Base-by-base conservation (phyloP, 202 grass and related monocot genomes). In the Hordeum pubiflorum region DNA sequence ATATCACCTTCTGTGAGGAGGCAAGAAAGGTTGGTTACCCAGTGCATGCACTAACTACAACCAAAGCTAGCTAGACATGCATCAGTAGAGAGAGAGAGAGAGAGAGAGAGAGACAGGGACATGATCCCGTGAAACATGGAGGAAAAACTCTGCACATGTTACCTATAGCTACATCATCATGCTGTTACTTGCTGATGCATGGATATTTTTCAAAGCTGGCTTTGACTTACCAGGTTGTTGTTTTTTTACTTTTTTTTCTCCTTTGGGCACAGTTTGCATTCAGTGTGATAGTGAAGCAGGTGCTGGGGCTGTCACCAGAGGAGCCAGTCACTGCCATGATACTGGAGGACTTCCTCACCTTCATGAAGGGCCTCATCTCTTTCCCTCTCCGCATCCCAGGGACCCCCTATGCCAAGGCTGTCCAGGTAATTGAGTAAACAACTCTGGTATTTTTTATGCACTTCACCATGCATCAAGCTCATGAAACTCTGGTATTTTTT, bases 201-300 rank as follows among this genome's bases (percentile, higher is more conserved):
- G 52, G 61, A 79, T 43, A 29, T 69, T 89, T 78, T 54, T 27
- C 68, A 54, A 63, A 59, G 50, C 63, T 34, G 27, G 69, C 78
- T 78, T 79, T 87, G 72, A 81, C 84, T 80, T 41, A 81, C 67
- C 39, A 62, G 37, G 44, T 2, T 39, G 1, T 4, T 20, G 26
- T 23, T 3, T 8, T 20, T 32, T 27, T 48, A 46, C 43, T 17
- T 48, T 14, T 46, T 50, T 50, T 50, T 17, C 5, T 14, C 14
- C 9, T 23, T 43, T 69, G 73, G 87, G 65, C 86, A 74, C 86
- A 97, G 93, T 97, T 97, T 17, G 89, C 93, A 32, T 97, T 97
- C 90, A 97, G 87, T 75, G 93, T 97, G 77, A 97, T 97, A 91
- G 93, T 97, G 86, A 97, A 97, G 75, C 90, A 97, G 89, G 93